Percentiles rank a stretch among this genome's conserved stretches.
Conservation (phyloP, 495 filamentous ascomycete species). For the Clavariopsis aquatica region DNA sequence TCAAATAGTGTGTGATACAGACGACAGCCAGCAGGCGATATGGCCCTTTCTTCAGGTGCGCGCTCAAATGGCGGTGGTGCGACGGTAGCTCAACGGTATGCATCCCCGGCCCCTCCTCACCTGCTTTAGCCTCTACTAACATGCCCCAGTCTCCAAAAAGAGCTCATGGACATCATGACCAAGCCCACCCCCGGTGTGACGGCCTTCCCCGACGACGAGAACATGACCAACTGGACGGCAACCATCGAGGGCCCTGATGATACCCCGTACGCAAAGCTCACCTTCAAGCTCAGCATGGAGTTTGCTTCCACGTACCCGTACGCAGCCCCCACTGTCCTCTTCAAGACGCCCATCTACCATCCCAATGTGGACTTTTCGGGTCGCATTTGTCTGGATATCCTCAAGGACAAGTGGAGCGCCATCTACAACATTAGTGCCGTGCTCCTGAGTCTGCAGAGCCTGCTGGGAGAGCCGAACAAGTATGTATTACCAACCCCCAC, state of each 20-base stretch:
- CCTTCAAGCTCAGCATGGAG: slow-evolving; percentile 88
- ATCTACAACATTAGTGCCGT: slow-evolving; percentile 95
- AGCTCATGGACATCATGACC: slow-evolving; percentile 97
- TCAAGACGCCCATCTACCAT: slow-evolving; percentile 52
- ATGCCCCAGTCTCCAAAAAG: slow-evolving; percentile 76
- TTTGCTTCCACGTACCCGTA: slow-evolving; percentile 95
- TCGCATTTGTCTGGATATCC: slow-evolving; percentile 71
- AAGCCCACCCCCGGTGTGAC: slow-evolving; percentile 90
- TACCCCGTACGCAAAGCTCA: slow-evolving; percentile 86
- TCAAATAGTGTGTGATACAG: no score
- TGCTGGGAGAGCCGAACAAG: slow-evolving; percentile 98
- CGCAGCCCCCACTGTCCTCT: slow-evolving; percentile 81
- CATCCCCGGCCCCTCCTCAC: slow-evolving; percentile 1
- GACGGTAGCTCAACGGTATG: slow-evolving; percentile 33
- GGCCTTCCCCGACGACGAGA: slow-evolving; percentile 91
- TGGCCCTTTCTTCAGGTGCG: slow-evolving; percentile 20
- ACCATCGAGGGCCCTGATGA: slow-evolving; percentile 90
- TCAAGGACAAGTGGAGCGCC: slow-evolving; percentile 97
- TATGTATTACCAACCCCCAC: slow-evolving; percentile 48
- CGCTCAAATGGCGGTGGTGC: slow-evolving; percentile 18
- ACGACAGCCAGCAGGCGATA: not conserved
- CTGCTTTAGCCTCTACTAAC: not conserved
- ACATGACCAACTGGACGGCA: slow-evolving; percentile 87
- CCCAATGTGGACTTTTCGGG: slow-evolving; percentile 50
- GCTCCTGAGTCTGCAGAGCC: slow-evolving; percentile 87